Conservation (phyloP, 2,329 filamentous ascomycete species). For the Ambrosiella cleistominuta region DNA sequence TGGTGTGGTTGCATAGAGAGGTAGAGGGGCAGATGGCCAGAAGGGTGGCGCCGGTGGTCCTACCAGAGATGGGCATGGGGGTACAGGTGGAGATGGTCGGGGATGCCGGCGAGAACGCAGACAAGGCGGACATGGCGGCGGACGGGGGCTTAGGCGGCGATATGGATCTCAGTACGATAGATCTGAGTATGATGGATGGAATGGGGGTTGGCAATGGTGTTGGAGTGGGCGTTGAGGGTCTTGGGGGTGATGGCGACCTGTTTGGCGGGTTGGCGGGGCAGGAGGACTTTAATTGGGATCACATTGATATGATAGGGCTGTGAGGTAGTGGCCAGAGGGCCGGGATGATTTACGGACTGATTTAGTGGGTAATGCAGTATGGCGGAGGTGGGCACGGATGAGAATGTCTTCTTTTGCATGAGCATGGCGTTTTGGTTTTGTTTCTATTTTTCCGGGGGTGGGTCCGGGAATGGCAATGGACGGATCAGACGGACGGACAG, state of each 20-base stretch:
- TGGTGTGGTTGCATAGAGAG: slow-evolving; percentile 43
- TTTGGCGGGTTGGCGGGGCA: slow-evolving; percentile 9
- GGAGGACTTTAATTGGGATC: slow-evolving; percentile 12
- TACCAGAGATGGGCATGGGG: background rate
- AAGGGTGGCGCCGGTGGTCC: slow-evolving; percentile 16
- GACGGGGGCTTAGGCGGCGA: slow-evolving; percentile 16
- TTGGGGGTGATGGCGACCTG: slow-evolving; percentile 8
- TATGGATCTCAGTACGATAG: slow-evolving; percentile 16
- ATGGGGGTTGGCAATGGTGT: background rate
- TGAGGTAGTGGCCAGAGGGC: background rate
- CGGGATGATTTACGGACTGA: too few species aligned
- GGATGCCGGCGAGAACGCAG: slow-evolving; percentile 23
- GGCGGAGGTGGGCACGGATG: too few species aligned
- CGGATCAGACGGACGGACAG: background rate
- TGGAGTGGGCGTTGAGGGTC: background rate
- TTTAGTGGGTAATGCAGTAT: too few species aligned
- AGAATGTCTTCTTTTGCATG: too few species aligned
- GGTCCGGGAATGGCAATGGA: background rate
- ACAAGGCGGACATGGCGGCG: background rate
- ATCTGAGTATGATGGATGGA: background rate
- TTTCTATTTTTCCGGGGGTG: background rate
- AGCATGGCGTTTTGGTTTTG: background rate
- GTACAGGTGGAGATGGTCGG: slow-evolving; percentile 19
- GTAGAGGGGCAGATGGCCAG: slow-evolving; percentile 48
- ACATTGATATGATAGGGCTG: slow-evolving; percentile 10